Evolutionary conservation across 352 stramenopile genomes (phyloP).

Genomic region (Pythium periplocum): DNA sequence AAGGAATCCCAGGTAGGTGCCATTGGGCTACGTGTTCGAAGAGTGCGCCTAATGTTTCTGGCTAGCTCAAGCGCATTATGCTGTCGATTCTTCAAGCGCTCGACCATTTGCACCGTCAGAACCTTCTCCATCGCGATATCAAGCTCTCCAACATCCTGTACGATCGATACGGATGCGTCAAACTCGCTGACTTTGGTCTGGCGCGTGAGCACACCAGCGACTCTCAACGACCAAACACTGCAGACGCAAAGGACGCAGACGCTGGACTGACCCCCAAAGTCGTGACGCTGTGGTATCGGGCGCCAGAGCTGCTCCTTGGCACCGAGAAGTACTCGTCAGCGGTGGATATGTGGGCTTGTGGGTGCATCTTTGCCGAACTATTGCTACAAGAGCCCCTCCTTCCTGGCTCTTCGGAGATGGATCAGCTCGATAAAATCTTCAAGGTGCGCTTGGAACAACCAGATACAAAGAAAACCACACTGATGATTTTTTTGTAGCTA

Average conservation of each 20-base stretch:
- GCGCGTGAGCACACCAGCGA: constrained; percentile 43
- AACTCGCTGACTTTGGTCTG: constrained; percentile 67
- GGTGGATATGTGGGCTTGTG: constrained; percentile 89
- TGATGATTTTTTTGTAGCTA: constrained; percentile 14
- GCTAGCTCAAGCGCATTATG: constrained; percentile 86
- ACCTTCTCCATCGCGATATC: constrained; percentile 90
- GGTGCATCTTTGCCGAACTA: constrained; percentile 61
- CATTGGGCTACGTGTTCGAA: too few species aligned
- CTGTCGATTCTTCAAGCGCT: constrained; percentile 81
- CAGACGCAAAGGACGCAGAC: constrained; percentile 26
- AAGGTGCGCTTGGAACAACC: constrained; percentile 15
- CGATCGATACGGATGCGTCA: constrained; percentile 61
- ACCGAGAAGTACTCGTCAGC: constrained; percentile 78
- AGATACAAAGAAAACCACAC: background rate
- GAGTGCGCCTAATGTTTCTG: too few species aligned
- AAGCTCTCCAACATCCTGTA: constrained; percentile 95
- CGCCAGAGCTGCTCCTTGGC: constrained; percentile 90
- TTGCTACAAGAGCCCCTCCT: constrained; percentile 53
- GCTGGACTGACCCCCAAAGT: constrained; percentile 68
- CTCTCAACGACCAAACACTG: constrained; percentile 86
- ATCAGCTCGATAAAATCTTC: constrained; percentile 75
- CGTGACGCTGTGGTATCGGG: constrained; percentile 94
- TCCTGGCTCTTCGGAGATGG: constrained; percentile 51
- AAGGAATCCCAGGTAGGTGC: constrained; percentile 57
- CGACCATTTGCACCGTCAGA: constrained; percentile 73